Base-by-base conservation (phyloP, 192 early-diverging fungal species). In the Podila minutissima region DNA sequence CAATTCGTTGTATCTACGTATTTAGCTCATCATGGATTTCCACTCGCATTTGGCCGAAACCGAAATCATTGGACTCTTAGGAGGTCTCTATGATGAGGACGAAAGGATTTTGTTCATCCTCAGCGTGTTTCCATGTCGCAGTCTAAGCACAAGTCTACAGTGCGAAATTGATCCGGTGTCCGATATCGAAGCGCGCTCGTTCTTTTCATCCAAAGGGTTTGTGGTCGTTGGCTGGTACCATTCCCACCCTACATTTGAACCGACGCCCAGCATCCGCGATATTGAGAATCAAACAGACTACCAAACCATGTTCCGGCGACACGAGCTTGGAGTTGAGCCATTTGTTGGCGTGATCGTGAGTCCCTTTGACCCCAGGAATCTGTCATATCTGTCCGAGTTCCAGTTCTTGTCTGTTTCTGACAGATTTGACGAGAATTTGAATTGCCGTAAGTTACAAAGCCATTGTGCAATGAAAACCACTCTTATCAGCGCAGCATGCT, bases 221-320 rank as follows among this genome's bases (percentile, higher is more conserved):
- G 76, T 76, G 24, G 93, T 94, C 1, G 95, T 97, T 35, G 96
- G 96, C 61, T 98, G 97, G 97, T 98, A 96, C 86, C 97, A 98
- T 78, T 97, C 95, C 41, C 97, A 98, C 82, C 96, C 97, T 37
- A 94, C 94, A 0, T 98, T 98, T 71, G 94, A 95, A 49, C 92
- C 96, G 6, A 91, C 90, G 48, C 97, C 97, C 41, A 94, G 92
- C 57, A 89, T 96, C 17, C 88, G 95, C 74, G 97, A 98, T 76
- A 93, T 97, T 70, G 93, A 95, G 82, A 97, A 92, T 68, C 96
- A 98, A 85, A 88, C 87, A 59, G 87, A 89, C 2, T 95, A 98
- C 85, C 97, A 98, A 88, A 32, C 86, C 74, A 75, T 85, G 70
- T 88, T 97, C 35, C 95, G 93, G 69, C 86, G 89, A 68, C 83